These are phyloP conservation scores for Pharnaceum exiguum DNA, from an alignment of 148 eudicot genomes.

Conservation along the genomic window DNA sequence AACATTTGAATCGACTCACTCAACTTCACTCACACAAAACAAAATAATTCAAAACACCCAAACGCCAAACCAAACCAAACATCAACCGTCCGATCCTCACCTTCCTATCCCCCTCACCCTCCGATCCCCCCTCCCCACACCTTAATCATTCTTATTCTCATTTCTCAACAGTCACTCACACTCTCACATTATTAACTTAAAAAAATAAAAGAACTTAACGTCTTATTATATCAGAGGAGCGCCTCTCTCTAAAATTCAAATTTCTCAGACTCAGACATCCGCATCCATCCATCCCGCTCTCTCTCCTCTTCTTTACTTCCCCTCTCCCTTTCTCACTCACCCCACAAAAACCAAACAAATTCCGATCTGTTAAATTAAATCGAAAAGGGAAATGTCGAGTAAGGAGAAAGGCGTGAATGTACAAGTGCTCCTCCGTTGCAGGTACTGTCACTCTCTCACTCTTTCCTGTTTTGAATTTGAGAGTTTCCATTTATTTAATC, in stretches of 20 bases:
- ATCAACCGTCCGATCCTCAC: neutral
- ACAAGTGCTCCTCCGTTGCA: slow-evolving; percentile 93
- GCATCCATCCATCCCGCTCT: slow-evolving; percentile 29
- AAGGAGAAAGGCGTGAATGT: slow-evolving; percentile 92
- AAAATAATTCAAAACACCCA: no score
- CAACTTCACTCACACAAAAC: no score
- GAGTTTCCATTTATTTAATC: neutral
- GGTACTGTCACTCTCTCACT: slow-evolving; percentile 25
- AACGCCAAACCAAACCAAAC: no score
- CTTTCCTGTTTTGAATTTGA: neutral
- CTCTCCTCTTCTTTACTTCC: slow-evolving; percentile 1
- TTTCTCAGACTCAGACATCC: no score
- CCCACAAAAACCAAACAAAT: neutral
- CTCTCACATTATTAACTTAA: no score
- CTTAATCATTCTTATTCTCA: no score
- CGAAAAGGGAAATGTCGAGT: slow-evolving; percentile 38
- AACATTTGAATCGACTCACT: no score
- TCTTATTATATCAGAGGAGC: slow-evolving; percentile 19
- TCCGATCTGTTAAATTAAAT: slow-evolving; percentile 1
- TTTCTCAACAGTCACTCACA: no score
- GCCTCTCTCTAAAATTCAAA: slow-evolving; percentile 33
- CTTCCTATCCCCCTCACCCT: neutral
- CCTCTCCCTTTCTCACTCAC: neutral
- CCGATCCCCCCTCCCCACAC: no score
- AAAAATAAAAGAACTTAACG: no score